These are phyloP conservation scores for Amorphotheca resinae DNA, from an alignment of 495 filamentous ascomycete genomes.

Conservation along the genomic window DNA sequence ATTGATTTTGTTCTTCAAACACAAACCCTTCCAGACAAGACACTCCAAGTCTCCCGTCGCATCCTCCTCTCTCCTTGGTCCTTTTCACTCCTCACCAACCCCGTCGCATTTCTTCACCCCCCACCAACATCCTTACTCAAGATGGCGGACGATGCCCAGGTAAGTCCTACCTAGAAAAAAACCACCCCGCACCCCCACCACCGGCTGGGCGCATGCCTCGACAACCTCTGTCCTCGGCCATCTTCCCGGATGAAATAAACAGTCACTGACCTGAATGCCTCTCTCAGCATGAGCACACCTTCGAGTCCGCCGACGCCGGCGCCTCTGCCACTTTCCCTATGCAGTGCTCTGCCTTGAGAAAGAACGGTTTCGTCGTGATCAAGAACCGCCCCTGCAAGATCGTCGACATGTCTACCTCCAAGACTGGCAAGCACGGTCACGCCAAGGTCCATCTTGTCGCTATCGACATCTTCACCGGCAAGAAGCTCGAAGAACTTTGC, in stretches of 20 bases:
- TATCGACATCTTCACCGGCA: slow-evolving; percentile 97
- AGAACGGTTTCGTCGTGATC: slow-evolving; percentile 97
- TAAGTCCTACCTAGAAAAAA: slow-evolving; percentile 35
- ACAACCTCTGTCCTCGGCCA: slow-evolving; percentile 2
- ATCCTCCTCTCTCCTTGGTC: slow-evolving; percentile 6
- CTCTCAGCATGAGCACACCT: slow-evolving; percentile 85
- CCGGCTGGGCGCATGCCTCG: slow-evolving; percentile 17
- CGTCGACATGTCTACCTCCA: slow-evolving; percentile 99
- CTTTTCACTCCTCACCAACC: slow-evolving; percentile 3
- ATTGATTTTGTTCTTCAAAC: slow-evolving; percentile 9
- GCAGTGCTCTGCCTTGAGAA: slow-evolving; percentile 98
- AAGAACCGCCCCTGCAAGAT: slow-evolving; percentile 99
- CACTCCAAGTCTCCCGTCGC: background rate
- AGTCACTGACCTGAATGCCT: no score
- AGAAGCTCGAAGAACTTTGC: slow-evolving; percentile 98
- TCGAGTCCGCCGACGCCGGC: slow-evolving; percentile 86
- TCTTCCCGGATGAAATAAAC: background rate
- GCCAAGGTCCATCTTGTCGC: slow-evolving; percentile 98
- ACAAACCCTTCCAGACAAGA: slow-evolving; percentile 6
- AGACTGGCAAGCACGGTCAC: slow-evolving; percentile 99
- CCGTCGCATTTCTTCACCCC: slow-evolving; percentile 18
- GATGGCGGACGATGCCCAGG: slow-evolving; percentile 51
- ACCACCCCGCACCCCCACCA: slow-evolving; percentile 23
- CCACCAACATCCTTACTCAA: slow-evolving; percentile 27
- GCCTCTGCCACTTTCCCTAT: slow-evolving; percentile 89